These are phyloP conservation scores for Suhomyces emberorum DNA, from an alignment of 805 yeast species.

Conservation along the genomic window DNA sequence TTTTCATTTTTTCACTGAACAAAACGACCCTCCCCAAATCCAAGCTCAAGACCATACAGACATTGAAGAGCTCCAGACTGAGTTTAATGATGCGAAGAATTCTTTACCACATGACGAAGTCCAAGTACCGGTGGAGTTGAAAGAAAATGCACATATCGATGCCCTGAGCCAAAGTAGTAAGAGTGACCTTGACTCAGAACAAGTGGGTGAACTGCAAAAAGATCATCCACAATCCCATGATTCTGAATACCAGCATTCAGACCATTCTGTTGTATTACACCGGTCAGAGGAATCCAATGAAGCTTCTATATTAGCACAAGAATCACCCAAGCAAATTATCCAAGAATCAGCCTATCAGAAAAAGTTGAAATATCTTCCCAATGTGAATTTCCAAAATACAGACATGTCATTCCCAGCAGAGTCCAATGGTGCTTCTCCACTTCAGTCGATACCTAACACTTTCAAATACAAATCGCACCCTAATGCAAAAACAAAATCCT, in stretches of 20 bases:
- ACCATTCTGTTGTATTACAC: neutral
- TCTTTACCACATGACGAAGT: neutral
- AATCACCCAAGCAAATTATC: constrained; percentile 6
- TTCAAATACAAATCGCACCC: constrained; percentile 45
- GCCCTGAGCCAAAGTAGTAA: neutral
- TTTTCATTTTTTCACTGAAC: constrained; percentile 3
- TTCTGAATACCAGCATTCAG: neutral
- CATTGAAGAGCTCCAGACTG: neutral
- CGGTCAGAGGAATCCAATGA: neutral
- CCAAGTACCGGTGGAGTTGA: neutral
- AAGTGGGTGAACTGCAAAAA: neutral
- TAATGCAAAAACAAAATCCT: constrained; percentile 38
- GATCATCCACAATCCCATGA: neutral
- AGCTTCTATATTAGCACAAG: neutral
- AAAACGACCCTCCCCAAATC: neutral
- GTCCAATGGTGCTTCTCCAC: constrained; percentile 10
- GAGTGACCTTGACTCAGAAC: neutral
- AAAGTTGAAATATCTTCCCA: constrained; percentile 32
- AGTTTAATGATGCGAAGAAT: too few species aligned
- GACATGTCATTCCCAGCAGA: constrained; percentile 9
- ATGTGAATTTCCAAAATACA: constrained; percentile 27
- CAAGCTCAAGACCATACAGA: neutral
- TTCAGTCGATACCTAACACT: constrained; percentile 39
- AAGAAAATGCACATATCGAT: too few species aligned
- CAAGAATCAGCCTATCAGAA: constrained; percentile 22